phyloP scores from a whole-genome alignment of 805 yeast species.

The Zygoascus ofunaensis region DNA sequence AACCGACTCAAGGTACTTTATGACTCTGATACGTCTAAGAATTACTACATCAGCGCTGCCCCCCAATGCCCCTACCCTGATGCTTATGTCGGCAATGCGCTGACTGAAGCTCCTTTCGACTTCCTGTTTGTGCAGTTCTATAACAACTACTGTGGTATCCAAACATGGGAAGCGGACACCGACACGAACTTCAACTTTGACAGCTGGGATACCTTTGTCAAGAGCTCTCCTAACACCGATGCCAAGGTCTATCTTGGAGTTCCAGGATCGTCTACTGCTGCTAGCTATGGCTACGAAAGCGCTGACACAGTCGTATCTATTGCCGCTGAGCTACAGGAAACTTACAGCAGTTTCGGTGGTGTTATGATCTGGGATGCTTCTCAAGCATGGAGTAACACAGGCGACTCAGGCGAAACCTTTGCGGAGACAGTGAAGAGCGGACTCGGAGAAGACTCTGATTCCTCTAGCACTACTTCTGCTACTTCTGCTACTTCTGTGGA shows the following conservation, averaged over 20 bases:
- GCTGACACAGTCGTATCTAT: constrained; percentile 22
- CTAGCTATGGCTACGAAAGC: constrained; percentile 45
- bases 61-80: constrained; percentile 66
- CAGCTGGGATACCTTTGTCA: constrained; percentile 46
- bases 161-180: constrained; percentile 16
- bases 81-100: constrained; percentile 34
- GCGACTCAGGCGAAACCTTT: constrained; percentile 34
- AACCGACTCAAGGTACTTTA: constrained; percentile 22
- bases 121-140: constrained; percentile 59
- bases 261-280: constrained; percentile 46
- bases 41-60: constrained; percentile 52
- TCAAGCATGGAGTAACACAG: constrained; percentile 41
- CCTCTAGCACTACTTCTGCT: constrained; percentile 5
- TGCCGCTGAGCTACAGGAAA: constrained; percentile 17
- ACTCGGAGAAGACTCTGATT: background rate
- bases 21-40: constrained; percentile 26
- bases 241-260: constrained; percentile 54
- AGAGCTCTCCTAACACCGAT: constrained; percentile 39
- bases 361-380: constrained; percentile 84
- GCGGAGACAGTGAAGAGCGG: constrained; percentile 38
- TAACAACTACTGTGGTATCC: constrained; percentile 43
- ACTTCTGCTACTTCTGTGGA: constrained; percentile 1
- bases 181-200: constrained; percentile 32
- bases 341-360: constrained; percentile 42
- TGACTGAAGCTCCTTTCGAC: constrained; percentile 41